Percentiles rank a stretch among this genome's conserved stretches.
Evolutionary conservation across 192 early-diverging fungal species (phyloP).

Genomic region (Glomus cerebriforme): DNA sequence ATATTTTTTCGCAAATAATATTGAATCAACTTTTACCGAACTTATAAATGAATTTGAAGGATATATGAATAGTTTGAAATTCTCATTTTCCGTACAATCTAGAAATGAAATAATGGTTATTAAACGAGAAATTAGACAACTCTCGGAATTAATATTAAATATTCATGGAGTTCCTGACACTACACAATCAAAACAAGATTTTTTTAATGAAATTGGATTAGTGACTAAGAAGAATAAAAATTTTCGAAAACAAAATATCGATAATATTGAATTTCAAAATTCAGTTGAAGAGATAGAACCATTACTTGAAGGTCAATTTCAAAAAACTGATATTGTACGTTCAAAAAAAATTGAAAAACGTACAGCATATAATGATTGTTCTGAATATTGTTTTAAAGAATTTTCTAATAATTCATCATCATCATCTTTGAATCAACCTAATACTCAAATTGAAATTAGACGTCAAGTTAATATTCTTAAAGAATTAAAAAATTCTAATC

Average conservation of each 20-base stretch:
- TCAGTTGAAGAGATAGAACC: not conserved
- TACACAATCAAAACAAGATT: not conserved
- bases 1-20: not conserved
- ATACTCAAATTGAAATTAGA: constrained; percentile 4
- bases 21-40: not conserved
- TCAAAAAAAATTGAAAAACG: not conserved
- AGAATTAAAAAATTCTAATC: constrained; percentile 19
- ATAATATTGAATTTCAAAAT: not conserved
- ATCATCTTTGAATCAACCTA: not conserved
- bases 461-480: constrained; percentile 12
- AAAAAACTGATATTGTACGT: not conserved
- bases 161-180: not conserved
- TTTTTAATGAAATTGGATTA: not conserved
- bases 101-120: not conserved
- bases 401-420: not conserved
- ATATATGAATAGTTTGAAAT: not conserved
- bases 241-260: not conserved
- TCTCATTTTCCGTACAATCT: not conserved
- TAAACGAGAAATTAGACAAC: not conserved
- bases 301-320: not conserved
- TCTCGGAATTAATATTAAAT: not conserved
- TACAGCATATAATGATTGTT: not conserved
- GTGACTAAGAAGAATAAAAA: not conserved
- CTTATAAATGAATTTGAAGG: not conserved
- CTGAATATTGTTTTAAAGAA: not conserved